A percentile compares a stretch with the other conserved stretches of the same genome.
phyloP scores from a whole-genome alignment of 495 filamentous ascomycete species.

The Penicillium desertorum region DNA sequence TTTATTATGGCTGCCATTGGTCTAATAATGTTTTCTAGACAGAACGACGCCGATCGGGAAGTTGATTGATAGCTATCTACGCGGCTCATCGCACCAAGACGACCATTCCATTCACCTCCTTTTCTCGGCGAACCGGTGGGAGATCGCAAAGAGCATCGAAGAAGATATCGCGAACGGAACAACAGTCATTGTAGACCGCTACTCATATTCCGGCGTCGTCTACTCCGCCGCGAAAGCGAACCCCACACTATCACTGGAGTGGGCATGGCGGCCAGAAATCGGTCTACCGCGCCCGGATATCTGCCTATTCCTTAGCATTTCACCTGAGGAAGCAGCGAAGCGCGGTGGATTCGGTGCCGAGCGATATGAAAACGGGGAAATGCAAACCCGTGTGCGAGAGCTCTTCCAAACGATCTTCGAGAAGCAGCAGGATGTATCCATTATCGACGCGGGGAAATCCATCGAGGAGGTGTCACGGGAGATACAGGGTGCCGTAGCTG shows the following conservation, averaged over 20 bases:
- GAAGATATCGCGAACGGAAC: conserved; percentile 60
- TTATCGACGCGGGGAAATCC: conserved; percentile 53
- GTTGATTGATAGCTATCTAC: conserved; percentile 86
- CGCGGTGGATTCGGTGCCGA: conserved; percentile 86
- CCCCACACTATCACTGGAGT: conserved; percentile 64
- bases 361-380: conserved; percentile 80
- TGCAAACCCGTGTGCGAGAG: conserved; percentile 77
- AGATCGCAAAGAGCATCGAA: conserved; percentile 67
- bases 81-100: conserved; percentile 68
- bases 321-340: conserved; percentile 65
- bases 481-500: conserved; percentile 57
- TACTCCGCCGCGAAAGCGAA: conserved; percentile 93
- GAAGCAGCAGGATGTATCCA: conserved; percentile 37
- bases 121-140: conserved; percentile 97
- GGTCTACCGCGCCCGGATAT: conserved; percentile 86
- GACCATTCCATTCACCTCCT: conserved; percentile 94
- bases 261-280: conserved; percentile 80
- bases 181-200: conserved; percentile 85
- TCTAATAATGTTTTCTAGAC: conserved; percentile 52
- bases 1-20: neutral
- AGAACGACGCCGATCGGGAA: conserved; percentile 84
- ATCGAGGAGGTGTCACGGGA: conserved; percentile 59
- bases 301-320: conserved; percentile 82
- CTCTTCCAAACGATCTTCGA: conserved; percentile 58
- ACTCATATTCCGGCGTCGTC: conserved; percentile 89